A percentile compares a stretch with the other conserved stretches of the same genome.
Evolutionary conservation across 176 grass and related monocot species (phyloP).

Genomic region (Rhipidocladum racemiflorum): DNA sequence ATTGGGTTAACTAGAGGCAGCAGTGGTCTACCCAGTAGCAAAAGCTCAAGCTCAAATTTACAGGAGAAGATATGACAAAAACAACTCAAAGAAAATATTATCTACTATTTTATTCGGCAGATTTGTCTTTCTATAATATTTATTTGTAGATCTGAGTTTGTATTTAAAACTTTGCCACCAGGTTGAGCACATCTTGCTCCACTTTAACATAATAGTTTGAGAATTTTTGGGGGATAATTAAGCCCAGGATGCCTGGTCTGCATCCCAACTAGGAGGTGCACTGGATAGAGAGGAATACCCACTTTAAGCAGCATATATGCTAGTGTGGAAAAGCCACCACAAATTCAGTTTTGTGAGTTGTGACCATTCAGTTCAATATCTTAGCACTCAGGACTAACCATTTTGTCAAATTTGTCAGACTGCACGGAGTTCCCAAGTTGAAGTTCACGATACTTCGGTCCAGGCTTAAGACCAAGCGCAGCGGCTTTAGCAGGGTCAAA

Average conservation of each 20-base stretch:
- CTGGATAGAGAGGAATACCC: background rate
- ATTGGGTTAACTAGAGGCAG: background rate
- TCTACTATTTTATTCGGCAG: background rate
- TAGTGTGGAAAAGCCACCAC: background rate
- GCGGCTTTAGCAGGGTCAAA: constrained; percentile 86
- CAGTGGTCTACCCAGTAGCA: background rate
- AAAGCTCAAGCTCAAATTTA: constrained; percentile 16
- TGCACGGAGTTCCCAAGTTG: constrained; percentile 91
- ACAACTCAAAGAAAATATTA: background rate
- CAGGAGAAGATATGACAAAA: background rate
- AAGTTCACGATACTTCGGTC: constrained; percentile 83
- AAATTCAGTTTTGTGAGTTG: background rate
- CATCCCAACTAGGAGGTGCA: background rate
- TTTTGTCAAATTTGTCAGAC: constrained; percentile 60
- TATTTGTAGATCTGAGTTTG: background rate
- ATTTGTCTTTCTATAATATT: background rate
- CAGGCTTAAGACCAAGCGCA: constrained; percentile 63
- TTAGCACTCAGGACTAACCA: constrained; percentile 46
- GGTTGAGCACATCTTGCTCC: background rate
- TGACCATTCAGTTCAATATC: background rate
- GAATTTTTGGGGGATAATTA: background rate
- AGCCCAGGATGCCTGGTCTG: background rate
- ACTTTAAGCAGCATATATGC: background rate
- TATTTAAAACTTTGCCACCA: background rate
- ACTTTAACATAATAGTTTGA: background rate